Conservation (phyloP, 176 grass and related monocot genomes). For the Microstegium vimineum region DNA sequence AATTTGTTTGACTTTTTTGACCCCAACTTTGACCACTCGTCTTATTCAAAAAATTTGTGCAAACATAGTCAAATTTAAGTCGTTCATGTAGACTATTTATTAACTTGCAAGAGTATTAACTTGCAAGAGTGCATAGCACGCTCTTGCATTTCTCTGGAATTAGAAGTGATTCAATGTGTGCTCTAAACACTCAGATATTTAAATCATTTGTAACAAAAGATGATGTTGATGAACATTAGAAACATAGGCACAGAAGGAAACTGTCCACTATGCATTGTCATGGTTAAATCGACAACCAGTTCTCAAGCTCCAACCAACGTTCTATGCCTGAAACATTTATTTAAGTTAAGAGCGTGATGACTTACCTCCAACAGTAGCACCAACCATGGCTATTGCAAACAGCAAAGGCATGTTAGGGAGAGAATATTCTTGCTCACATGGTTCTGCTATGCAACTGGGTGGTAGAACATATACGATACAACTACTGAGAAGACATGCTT, state of each 20-base stretch:
- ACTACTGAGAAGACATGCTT: constrained; percentile 41
- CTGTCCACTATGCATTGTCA: not conserved
- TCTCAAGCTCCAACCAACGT: not conserved
- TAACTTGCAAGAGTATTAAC: too few relatives aligned
- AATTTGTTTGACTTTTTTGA: too few relatives aligned
- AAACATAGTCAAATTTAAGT: too few relatives aligned
- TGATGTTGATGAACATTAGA: not conserved
- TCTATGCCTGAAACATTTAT: not conserved
- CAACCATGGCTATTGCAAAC: constrained; percentile 90
- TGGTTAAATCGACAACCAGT: not conserved
- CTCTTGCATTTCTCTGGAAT: not conserved
- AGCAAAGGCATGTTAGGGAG: constrained; percentile 85
- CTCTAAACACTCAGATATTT: not conserved
- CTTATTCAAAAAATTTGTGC: too few relatives aligned
- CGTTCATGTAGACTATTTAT: too few relatives aligned
- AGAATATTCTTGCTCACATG: constrained; percentile 68
- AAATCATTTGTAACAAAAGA: not conserved
- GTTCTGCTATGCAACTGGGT: constrained; percentile 59
- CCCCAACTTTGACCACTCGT: too few relatives aligned
- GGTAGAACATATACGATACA: constrained; percentile 37
- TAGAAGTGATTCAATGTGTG: not conserved
- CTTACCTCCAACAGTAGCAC: constrained; percentile 97
- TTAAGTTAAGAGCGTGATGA: not conserved
- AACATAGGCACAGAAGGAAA: constrained; percentile 4
- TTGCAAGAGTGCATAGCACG: not conserved